Conservation (phyloP, 306 rosid genomes). For the Cicer chorassanicum region DNA sequence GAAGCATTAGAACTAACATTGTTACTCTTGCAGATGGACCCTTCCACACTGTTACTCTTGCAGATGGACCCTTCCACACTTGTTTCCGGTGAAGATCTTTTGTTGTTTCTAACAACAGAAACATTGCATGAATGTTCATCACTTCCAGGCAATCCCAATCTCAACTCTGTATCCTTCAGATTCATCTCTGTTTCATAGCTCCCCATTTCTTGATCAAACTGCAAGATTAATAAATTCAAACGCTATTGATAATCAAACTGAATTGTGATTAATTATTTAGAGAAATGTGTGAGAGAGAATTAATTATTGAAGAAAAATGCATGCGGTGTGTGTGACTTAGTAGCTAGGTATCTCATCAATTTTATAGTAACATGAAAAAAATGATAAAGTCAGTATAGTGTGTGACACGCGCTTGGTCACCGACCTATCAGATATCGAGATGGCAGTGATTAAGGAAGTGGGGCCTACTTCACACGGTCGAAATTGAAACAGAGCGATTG, state of each 20-base stretch:
- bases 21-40: conserved; percentile 42
- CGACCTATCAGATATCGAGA: conserved; percentile 49
- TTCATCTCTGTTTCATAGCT: conserved; percentile 51
- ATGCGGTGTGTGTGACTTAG: not conserved
- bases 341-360: conserved; percentile 26
- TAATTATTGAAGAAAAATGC: not conserved
- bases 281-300: not conserved
- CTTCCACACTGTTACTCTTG: conserved; percentile 49
- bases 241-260: conserved; percentile 3
- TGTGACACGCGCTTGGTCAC: conserved; percentile 50
- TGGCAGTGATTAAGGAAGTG: not conserved
- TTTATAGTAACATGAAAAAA: conserved; percentile 49
- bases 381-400: conserved; percentile 26
- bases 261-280: not conserved
- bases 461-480: conserved; percentile 28
- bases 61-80: conserved; percentile 47
- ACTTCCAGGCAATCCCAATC: conserved; percentile 71
- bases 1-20: conserved; percentile 3
- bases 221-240: too few species aligned
- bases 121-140: conserved; percentile 45
- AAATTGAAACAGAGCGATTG: not conserved
- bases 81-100: conserved; percentile 58
- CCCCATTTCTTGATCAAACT: conserved; percentile 2
- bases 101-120: conserved; percentile 47
- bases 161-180: conserved; percentile 65